Evolutionary conservation across 2,329 filamentous ascomycete species (phyloP).

Genomic region (Lachnellula subtilissima): DNA sequence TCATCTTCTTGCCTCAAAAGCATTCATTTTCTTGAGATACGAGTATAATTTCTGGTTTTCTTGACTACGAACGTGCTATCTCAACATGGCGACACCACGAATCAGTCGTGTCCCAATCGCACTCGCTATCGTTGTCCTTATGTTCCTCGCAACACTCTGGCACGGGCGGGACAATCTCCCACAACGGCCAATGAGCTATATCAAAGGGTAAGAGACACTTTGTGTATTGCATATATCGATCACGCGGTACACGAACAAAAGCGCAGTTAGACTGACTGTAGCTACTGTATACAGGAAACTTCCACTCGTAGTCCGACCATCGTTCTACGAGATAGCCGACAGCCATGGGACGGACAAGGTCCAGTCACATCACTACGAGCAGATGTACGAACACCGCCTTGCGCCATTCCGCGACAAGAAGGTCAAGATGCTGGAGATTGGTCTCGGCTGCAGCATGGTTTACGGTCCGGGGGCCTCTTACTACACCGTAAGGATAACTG

Average conservation of each 20-base stretch:
- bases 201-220: constrained; percentile 3
- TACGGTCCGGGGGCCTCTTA: constrained; percentile 38
- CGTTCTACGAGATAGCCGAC: constrained; percentile 33
- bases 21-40: background rate
- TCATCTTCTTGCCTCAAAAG: constrained; percentile 41
- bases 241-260: background rate
- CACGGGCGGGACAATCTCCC: constrained; percentile 1
- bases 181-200: constrained; percentile 1
- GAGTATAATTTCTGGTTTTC: too few relatives aligned
- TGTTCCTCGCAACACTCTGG: constrained; percentile 1
- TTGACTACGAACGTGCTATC: too few relatives aligned
- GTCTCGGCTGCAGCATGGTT: constrained; percentile 37
- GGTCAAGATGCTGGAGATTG: constrained; percentile 39
- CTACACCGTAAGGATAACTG: constrained; percentile 23
- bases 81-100: constrained; percentile 35
- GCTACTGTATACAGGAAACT: background rate
- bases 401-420: constrained; percentile 29
- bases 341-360: constrained; percentile 39
- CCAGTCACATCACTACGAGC: constrained; percentile 35
- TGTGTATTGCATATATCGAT: background rate
- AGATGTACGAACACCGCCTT: constrained; percentile 39
- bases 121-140: background rate
- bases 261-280: background rate
- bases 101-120: background rate
- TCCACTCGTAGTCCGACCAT: constrained; percentile 2